Base-by-base conservation (phyloP, 768 basidiomycete species). In the Lentinula boryana region DNA sequence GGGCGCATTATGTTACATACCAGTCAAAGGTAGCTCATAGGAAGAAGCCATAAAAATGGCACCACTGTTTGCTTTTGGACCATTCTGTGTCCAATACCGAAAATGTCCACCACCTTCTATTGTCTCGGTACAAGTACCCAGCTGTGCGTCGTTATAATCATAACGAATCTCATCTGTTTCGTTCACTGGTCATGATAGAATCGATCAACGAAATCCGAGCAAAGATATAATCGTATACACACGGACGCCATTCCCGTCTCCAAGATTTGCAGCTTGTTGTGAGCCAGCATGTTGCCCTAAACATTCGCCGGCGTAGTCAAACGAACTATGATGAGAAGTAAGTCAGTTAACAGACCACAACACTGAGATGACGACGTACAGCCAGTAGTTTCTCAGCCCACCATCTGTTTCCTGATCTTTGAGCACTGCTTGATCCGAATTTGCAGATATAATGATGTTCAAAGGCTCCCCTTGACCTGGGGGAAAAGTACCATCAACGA, bases 51-150 rank as follows among this genome's bases (percentile, higher is more conserved):
- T 77, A 67, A 92, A 92, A 46, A 89, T 76, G 3, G 89, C 90
- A 36, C 87, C 82, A 60, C 88, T 88, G 66, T 91, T 78, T 5
- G 76, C 86, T 3, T 70, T 32, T 12, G 74, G 63, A 0, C 92
- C 93, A 61, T 91, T 80, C 74, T 95, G 94, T 5, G 79, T 72
- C 93, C 93, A 95, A 71, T 94, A 95, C 43, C 94, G 83, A 69
- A 94, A 84, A 69, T 97, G 94, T 68, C 90, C 82, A 5, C 95
- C 95, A 1, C 94, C 94, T 65, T 90, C 69, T 44, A 95, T 80
- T 2, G 91, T 90, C 72, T 97, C 94, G 65, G 82, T 75, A 72
- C 95, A 96, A 1, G 93, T 83, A 0, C 95, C 95, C n/a, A 95
- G 71, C 56, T 84, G 75, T 0, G 86, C 82, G 66, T 96, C 85